phyloP scores from a whole-genome alignment of 2,329 filamentous ascomycete genomes.

The Fusarium euwallaceae region DNA sequence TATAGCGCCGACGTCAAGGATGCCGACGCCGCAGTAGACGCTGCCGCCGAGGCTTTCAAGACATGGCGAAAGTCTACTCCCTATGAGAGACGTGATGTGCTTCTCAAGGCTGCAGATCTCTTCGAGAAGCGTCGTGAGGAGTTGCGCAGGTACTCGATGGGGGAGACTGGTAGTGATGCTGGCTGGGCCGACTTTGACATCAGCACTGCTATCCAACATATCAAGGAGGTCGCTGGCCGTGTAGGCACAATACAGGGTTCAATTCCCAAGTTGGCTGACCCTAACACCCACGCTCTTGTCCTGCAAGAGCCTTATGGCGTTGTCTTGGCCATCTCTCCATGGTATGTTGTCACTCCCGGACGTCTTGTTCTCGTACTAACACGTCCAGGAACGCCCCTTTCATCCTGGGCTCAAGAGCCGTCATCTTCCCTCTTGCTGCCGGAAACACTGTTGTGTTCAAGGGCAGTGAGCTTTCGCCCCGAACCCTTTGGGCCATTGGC shows the following conservation, averaged over 20 bases:
- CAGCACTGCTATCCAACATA: constrained; percentile 50
- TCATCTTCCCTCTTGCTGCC: constrained; percentile 76
- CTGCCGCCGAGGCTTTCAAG: constrained; percentile 76
- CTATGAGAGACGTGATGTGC: constrained; percentile 73
- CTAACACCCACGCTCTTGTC: constrained; percentile 67
- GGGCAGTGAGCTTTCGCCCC: constrained; percentile 76
- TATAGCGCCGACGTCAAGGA: constrained; percentile 68
- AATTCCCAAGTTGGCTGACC: constrained; percentile 51
- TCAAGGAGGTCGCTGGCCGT: constrained; percentile 60
- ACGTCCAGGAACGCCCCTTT: constrained; percentile 67
- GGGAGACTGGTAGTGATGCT: constrained; percentile 59
- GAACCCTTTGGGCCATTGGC: constrained; percentile 72
- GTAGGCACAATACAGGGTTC: constrained; percentile 55
- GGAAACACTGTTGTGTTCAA: constrained; percentile 85
- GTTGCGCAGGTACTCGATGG: constrained; percentile 68
- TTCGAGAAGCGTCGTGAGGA: constrained; percentile 72
- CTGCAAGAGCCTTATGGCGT: constrained; percentile 84
- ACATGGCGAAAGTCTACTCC: constrained; percentile 76
- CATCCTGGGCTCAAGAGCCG: constrained; percentile 66
- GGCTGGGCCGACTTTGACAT: constrained; percentile 60
- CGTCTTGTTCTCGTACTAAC: not conserved
- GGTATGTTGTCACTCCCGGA: constrained; percentile 63
- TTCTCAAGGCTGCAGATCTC: constrained; percentile 77
- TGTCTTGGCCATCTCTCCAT: constrained; percentile 83
- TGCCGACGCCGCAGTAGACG: constrained; percentile 64